A percentile compares a stretch with the other conserved stretches of the same genome.
phyloP scores from a whole-genome alignment of 441 rosid species.

The Manihot esculenta region DNA sequence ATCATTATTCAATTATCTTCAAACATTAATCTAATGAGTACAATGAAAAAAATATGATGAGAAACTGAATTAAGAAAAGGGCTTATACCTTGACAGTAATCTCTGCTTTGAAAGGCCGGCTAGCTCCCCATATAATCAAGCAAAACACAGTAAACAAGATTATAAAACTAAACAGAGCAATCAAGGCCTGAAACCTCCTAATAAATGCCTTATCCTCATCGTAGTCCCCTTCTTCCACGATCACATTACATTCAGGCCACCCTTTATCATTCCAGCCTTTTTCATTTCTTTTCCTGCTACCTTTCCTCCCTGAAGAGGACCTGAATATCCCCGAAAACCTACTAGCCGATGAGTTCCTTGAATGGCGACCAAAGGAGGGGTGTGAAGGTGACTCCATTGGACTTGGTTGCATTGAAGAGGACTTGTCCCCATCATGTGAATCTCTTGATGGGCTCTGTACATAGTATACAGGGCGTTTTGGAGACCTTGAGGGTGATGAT shows the following conservation, averaged over 20 bases:
- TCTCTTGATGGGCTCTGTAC: conserved; percentile 88
- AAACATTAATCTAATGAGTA: not conserved
- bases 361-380: conserved; percentile 72
- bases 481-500: conserved; percentile 63
- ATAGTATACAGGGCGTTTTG: conserved; percentile 63
- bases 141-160: conserved; percentile 74
- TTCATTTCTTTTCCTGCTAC: conserved; percentile 48
- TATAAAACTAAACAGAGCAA: conserved; percentile 54
- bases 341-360: conserved; percentile 78
- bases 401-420: conserved; percentile 68
- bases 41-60: not conserved
- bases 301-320: conserved; percentile 70
- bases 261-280: conserved; percentile 82
- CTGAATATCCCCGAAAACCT: conserved; percentile 77
- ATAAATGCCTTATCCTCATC: conserved; percentile 58
- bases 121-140: conserved; percentile 89
- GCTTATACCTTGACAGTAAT: conserved; percentile 59
- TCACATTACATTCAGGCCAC: conserved; percentile 84
- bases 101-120: conserved; percentile 77
- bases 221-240: conserved; percentile 70
- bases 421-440: conserved; percentile 76
- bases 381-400: conserved; percentile 86
- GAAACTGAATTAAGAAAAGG: not conserved
- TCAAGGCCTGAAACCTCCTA: conserved; percentile 57
- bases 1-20: not conserved